These are phyloP conservation scores for Podaxis mareebaensis DNA, from an alignment of 768 basidiomycete species.

Conservation along the genomic window DNA sequence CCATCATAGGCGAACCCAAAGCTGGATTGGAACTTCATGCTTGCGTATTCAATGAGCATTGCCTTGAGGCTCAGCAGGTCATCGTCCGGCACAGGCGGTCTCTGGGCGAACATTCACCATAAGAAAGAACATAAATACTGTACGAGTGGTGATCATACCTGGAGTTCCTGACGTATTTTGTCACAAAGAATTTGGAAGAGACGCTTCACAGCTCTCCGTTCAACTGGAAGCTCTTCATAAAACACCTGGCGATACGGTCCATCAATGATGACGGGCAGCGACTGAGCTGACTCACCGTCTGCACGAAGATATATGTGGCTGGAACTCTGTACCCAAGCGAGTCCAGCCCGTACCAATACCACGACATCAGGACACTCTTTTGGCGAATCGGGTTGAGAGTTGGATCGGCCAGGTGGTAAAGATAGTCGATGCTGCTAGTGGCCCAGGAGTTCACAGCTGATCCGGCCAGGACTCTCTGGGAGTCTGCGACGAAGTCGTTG, in stretches of 20 bases:
- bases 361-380: not conserved
- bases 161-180: not conserved
- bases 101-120: not conserved
- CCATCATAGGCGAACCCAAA: not conserved
- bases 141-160: not conserved
- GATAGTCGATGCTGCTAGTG: not conserved
- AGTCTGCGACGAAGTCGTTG: not conserved
- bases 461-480: not conserved
- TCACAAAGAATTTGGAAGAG: not conserved
- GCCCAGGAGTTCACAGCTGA: not conserved
- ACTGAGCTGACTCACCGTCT: not conserved
- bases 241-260: not conserved
- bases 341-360: not conserved
- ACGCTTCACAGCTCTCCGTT: not conserved
- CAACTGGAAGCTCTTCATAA: not conserved
- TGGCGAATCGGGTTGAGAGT: not conserved
- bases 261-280: not conserved
- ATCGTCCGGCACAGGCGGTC: not conserved
- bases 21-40: not conserved
- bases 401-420: not conserved
- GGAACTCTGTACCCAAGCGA: not conserved
- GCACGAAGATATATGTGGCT: not conserved
- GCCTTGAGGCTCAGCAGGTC: not conserved
- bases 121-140: not conserved
- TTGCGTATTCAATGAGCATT: not conserved